phyloP scores from a whole-genome alignment of 1,284 basidiomycete genomes.

The Pseudozyma sp. region DNA sequence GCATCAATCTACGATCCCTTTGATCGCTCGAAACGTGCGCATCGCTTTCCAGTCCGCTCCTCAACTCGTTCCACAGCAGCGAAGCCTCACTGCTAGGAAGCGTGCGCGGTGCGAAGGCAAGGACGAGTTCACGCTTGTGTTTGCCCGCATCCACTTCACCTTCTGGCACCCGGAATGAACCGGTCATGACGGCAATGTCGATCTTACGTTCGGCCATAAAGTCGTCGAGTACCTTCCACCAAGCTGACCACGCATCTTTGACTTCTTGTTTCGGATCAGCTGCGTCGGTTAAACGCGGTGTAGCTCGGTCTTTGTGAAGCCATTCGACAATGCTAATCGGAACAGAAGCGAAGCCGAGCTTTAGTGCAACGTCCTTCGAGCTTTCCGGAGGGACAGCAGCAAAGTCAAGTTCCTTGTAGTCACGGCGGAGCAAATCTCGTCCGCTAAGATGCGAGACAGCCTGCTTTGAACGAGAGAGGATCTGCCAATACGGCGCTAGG shows the following conservation, averaged over 20 bases:
- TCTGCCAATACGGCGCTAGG: slow-evolving; percentile 71
- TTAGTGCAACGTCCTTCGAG: slow-evolving; percentile 19
- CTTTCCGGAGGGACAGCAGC: neutral
- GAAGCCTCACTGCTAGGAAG: slow-evolving; percentile 21
- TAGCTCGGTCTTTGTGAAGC: slow-evolving; percentile 49
- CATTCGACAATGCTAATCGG: slow-evolving; percentile 56
- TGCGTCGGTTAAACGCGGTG: slow-evolving; percentile 5
- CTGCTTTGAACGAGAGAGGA: slow-evolving; percentile 76
- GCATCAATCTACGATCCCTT: slow-evolving; percentile 24
- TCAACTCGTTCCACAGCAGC: slow-evolving; percentile 29
- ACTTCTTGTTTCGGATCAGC: slow-evolving; percentile 34
- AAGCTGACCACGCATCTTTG: slow-evolving; percentile 51
- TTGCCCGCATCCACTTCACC: slow-evolving; percentile 50
- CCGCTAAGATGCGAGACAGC: slow-evolving; percentile 79
- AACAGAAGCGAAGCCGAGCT: slow-evolving; percentile 54
- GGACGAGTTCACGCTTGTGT: slow-evolving; percentile 56
- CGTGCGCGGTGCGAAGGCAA: slow-evolving; percentile 36
- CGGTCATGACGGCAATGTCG: slow-evolving; percentile 57
- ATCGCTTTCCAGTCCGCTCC: slow-evolving; percentile 26
- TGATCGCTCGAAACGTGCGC: neutral
- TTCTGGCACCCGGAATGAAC: slow-evolving; percentile 45
- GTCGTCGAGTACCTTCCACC: slow-evolving; percentile 48
- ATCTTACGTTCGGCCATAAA: slow-evolving; percentile 56
- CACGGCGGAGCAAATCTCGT: slow-evolving; percentile 83
- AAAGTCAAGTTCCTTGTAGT: slow-evolving; percentile 79